Percentiles rank a stretch among this genome's conserved stretches.
These are phyloP conservation scores for Echium plantagineum DNA, from an alignment of 257 asterid genomes.

Conservation along the genomic window DNA sequence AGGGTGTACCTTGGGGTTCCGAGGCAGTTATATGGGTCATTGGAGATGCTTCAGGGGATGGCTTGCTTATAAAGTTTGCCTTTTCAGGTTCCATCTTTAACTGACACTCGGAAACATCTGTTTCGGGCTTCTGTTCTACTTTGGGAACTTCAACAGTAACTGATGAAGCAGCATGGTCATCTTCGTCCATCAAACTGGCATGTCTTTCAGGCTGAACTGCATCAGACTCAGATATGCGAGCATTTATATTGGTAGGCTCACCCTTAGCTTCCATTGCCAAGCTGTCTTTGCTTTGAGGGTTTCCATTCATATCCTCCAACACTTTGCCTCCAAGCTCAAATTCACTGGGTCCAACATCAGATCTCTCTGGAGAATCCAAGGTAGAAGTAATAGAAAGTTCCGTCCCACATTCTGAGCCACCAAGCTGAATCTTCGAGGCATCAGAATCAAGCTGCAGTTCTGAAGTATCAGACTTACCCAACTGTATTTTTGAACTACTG, in stretches of 20 bases:
- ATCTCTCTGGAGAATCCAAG: constrained; percentile 73
- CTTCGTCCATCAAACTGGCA: constrained; percentile 18
- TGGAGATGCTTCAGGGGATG: constrained; percentile 71
- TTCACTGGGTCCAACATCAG: constrained; percentile 37
- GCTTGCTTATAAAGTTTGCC: constrained; percentile 23
- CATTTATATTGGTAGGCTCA: constrained; percentile 21
- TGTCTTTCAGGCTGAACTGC: constrained; percentile 24
- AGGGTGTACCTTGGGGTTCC: constrained; percentile 72
- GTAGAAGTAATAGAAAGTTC: constrained; percentile 76
- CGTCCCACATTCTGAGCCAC: constrained; percentile 81
- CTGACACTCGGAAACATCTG: constrained; percentile 22
- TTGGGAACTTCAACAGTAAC: constrained; percentile 18
- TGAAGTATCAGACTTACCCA: constrained; percentile 1
- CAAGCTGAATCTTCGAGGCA: constrained; percentile 33
- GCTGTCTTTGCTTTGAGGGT: constrained; percentile 20
- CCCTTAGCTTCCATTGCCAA: constrained; percentile 28
- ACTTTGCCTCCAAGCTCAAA: constrained; percentile 29
- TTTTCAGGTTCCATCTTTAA: constrained; percentile 33
- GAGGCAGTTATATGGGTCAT: constrained; percentile 49
- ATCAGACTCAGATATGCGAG: constrained; percentile 23
- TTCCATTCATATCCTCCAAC: constrained; percentile 20
- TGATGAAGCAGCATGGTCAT: constrained; percentile 19
- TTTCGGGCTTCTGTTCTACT: constrained; percentile 34
- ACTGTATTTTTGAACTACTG: not conserved
- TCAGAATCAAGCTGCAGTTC: constrained; percentile 8